Evolutionary conservation across 2,329 filamentous ascomycete genomes (phyloP).

Genomic region (Ophiostoma montium): DNA sequence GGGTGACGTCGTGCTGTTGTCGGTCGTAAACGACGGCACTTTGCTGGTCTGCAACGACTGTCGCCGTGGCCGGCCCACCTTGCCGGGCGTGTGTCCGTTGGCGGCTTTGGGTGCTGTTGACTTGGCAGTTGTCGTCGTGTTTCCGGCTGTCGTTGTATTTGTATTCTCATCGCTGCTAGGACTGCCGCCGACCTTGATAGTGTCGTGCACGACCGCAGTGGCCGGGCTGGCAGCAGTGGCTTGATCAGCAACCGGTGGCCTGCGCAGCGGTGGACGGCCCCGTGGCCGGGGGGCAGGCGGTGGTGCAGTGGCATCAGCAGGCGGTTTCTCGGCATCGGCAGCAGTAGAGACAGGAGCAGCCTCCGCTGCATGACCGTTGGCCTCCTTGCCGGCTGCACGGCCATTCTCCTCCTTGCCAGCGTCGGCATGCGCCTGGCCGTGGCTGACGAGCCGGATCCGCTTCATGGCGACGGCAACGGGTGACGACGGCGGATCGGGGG

Average conservation of each 20-base stretch:
- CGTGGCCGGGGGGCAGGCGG: conserved; percentile 1
- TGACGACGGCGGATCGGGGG: conserved; percentile 10
- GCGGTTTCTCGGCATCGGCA: not conserved
- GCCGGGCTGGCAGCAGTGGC: not conserved
- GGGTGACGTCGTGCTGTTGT: not conserved
- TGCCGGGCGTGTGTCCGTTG: conserved; percentile 2
- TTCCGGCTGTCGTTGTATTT: not conserved
- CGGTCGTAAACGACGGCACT: not conserved
- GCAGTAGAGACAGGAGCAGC: not conserved
- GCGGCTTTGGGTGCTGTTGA: not conserved
- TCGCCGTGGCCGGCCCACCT: conserved; percentile 3
- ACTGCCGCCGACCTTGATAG: conserved; percentile 39
- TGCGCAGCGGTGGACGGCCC: conserved; percentile 4
- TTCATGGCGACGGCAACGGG: conserved; percentile 19
- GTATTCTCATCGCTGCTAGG: conserved; percentile 17
- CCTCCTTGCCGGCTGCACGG: not conserved
- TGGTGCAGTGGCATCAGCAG: not conserved
- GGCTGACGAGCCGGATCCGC: conserved; percentile 22
- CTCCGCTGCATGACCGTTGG: not conserved
- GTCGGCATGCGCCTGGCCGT: not conserved
- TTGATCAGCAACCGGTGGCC: not conserved
- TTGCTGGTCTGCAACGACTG: not conserved
- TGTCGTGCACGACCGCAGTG: conserved; percentile 41
- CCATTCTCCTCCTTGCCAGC: not conserved
- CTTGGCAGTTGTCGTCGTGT: not conserved